Percentiles rank a stretch among this genome's conserved stretches.
Evolutionary conservation across 345 rosid species (phyloP).

Genomic region (Arabidopsis thaliana): DNA sequence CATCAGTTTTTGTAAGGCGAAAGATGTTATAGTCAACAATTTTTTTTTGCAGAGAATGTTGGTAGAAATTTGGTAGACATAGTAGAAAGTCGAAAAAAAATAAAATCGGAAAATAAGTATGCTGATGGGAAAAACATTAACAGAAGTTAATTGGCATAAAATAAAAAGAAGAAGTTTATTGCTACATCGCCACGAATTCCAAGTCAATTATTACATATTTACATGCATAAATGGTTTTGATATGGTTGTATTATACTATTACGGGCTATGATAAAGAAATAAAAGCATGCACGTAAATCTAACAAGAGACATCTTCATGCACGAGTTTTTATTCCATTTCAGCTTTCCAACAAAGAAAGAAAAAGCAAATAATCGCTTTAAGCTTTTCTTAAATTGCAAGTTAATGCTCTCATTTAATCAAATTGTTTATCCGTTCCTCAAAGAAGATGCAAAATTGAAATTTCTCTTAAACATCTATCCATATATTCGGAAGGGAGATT

Average conservation of each 20-base stretch:
- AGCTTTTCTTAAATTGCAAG: constrained; percentile 43
- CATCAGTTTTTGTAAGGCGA: too few species aligned
- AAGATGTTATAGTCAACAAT: too few species aligned
- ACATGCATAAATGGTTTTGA: constrained; percentile 30
- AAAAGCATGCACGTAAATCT: constrained; percentile 45
- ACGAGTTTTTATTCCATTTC: constrained; percentile 48
- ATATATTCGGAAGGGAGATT: not conserved
- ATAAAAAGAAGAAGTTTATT: too few species aligned
- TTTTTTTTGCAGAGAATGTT: too few species aligned
- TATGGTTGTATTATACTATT: constrained; percentile 17
- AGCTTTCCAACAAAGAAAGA: constrained; percentile 44
- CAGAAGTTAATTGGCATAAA: too few species aligned
- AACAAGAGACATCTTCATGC: constrained; percentile 46
- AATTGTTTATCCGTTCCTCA: constrained; percentile 20
- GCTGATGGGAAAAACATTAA: too few species aligned
- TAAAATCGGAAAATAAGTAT: too few species aligned
- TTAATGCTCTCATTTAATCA: constrained; percentile 24
- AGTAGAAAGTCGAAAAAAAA: too few species aligned
- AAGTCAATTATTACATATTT: constrained; percentile 26
- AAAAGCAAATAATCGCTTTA: constrained; percentile 38
- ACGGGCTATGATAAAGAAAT: constrained; percentile 28
- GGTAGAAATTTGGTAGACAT: too few species aligned
- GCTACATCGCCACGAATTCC: not conserved
- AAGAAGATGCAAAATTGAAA: constrained; percentile 10
- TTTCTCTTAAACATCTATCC: constrained; percentile 4